Evolutionary conservation across 805 yeast genomes (phyloP).

Genomic region (Sugiyamaella qingdaonensis): DNA sequence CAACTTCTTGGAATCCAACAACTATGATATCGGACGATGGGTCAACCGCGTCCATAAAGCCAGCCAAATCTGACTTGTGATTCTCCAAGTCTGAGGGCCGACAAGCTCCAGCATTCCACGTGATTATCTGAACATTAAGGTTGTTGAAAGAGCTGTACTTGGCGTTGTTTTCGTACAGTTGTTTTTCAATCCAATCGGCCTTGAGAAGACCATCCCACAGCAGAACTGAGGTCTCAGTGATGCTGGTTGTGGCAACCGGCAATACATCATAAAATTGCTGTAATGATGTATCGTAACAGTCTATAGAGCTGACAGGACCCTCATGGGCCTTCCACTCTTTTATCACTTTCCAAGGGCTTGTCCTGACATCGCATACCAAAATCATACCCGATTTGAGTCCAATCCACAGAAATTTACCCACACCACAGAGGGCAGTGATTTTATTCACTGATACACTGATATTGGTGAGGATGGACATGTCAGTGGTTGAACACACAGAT

Average conservation of each 20-base stretch:
- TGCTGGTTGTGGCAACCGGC: slow-evolving; percentile 27
- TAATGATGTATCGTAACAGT: slow-evolving; percentile 14
- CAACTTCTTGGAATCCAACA: slow-evolving; percentile 85
- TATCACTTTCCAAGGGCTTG: slow-evolving; percentile 31
- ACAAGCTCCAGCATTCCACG: slow-evolving; percentile 42
- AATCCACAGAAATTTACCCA: slow-evolving; percentile 33
- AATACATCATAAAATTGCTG: slow-evolving; percentile 19
- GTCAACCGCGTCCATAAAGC: background rate
- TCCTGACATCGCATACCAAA: slow-evolving; percentile 31
- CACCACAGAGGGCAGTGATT: slow-evolving; percentile 26
- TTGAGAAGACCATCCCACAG: slow-evolving; percentile 35
- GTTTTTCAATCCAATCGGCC: slow-evolving; percentile 29
- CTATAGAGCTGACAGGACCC: slow-evolving; percentile 23
- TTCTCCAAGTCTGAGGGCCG: slow-evolving; percentile 30
- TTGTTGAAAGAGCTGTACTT: slow-evolving; percentile 28
- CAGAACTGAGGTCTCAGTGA: slow-evolving; percentile 23
- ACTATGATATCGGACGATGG: slow-evolving; percentile 62
- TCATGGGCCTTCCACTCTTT: slow-evolving; percentile 39
- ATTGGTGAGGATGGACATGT: slow-evolving; percentile 27
- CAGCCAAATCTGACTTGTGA: background rate
- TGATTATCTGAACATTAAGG: slow-evolving; percentile 31
- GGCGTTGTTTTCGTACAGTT: slow-evolving; percentile 18
- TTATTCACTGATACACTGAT: slow-evolving; percentile 31
- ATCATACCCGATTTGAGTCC: slow-evolving; percentile 36
- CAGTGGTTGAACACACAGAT: slow-evolving; percentile 27